A percentile compares a stretch with the other conserved stretches of the same genome.
These are phyloP conservation scores for Cyberlindnera sargentensis DNA, from an alignment of 805 yeast genomes.

Conservation along the genomic window DNA sequence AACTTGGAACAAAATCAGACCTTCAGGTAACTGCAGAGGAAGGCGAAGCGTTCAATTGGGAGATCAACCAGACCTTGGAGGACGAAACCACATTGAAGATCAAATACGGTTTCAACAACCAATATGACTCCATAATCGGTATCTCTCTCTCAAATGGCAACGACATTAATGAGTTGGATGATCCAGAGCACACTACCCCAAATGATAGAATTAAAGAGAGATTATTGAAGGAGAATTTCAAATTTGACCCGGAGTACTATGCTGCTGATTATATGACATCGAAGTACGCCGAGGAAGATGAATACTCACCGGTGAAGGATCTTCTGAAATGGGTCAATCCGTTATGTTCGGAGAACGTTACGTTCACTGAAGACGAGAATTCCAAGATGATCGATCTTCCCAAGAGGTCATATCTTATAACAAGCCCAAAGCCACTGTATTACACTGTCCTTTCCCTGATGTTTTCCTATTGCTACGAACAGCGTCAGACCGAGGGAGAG, in stretches of 20 bases:
- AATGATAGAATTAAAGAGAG: conserved; percentile 62
- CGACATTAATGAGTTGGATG: conserved; percentile 81
- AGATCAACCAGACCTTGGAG: conserved; percentile 55
- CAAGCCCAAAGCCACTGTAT: conserved; percentile 49
- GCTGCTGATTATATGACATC: conserved; percentile 67
- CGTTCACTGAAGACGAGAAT: conserved; percentile 54
- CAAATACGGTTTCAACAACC: conserved; percentile 76
- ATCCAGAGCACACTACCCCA: conserved; percentile 63
- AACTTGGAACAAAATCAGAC: conserved; percentile 32
- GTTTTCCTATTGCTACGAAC: conserved; percentile 70
- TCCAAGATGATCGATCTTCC: conserved; percentile 68
- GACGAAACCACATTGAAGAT: conserved; percentile 22
- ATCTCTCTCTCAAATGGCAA: conserved; percentile 75
- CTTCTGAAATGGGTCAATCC: conserved; percentile 50
- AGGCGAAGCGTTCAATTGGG: conserved; percentile 78
- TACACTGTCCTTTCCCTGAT: conserved; percentile 58
- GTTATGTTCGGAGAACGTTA: conserved; percentile 26
- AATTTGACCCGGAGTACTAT: conserved; percentile 85
- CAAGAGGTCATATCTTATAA: conserved; percentile 48
- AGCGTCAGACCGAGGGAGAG: conserved; percentile 63
- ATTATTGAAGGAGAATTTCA: conserved; percentile 55
- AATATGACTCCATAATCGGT: conserved; percentile 52
- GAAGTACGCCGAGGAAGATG: conserved; percentile 50
- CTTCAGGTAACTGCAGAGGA: conserved; percentile 33
- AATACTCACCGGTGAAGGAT: conserved; percentile 34